Percentiles rank a stretch among this genome's conserved stretches.
Evolutionary conservation across 2,329 filamentous ascomycete genomes (phyloP).

Genomic region (Fusarium penzigii): DNA sequence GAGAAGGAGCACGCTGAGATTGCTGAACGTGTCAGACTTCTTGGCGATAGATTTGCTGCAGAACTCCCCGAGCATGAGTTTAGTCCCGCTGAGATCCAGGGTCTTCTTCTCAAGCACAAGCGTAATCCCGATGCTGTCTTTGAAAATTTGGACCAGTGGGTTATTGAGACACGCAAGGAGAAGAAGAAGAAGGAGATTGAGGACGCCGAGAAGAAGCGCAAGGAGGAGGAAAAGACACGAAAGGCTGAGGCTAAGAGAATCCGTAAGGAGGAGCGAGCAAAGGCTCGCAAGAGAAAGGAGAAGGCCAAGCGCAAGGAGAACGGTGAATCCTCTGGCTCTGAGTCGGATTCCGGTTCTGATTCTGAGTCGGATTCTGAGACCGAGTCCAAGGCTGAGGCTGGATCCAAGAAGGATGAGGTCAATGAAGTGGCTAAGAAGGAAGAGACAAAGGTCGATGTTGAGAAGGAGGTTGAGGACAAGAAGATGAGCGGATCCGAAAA

Average conservation of each 20-base stretch:
- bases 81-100: slow-evolving; percentile 62
- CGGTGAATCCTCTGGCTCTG: slow-evolving; percentile 24
- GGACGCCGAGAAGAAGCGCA: slow-evolving; percentile 43
- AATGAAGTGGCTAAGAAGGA: slow-evolving; percentile 10
- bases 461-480: slow-evolving; percentile 7
- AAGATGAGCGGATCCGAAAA: slow-evolving; percentile 3
- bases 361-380: slow-evolving; percentile 26
- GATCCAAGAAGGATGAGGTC: slow-evolving; percentile 18
- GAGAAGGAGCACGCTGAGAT: slow-evolving; percentile 37
- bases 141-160: slow-evolving; percentile 48
- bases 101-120: slow-evolving; percentile 59
- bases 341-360: slow-evolving; percentile 21
- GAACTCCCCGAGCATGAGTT: slow-evolving; percentile 57
- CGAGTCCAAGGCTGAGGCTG: slow-evolving; percentile 8
- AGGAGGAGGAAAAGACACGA: slow-evolving; percentile 35
- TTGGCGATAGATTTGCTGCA: slow-evolving; percentile 51
- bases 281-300: slow-evolving; percentile 25
- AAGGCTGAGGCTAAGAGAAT: slow-evolving; percentile 33
- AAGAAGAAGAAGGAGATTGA: slow-evolving; percentile 48
- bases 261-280: slow-evolving; percentile 27
- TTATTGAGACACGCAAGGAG: slow-evolving; percentile 49
- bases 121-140: slow-evolving; percentile 51
- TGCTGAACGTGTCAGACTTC: slow-evolving; percentile 41
- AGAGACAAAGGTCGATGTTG: background rate
- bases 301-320: slow-evolving; percentile 25